Conservation (phyloP, 106 monocot genomes). For the Dioscorea dumetorum region DNA sequence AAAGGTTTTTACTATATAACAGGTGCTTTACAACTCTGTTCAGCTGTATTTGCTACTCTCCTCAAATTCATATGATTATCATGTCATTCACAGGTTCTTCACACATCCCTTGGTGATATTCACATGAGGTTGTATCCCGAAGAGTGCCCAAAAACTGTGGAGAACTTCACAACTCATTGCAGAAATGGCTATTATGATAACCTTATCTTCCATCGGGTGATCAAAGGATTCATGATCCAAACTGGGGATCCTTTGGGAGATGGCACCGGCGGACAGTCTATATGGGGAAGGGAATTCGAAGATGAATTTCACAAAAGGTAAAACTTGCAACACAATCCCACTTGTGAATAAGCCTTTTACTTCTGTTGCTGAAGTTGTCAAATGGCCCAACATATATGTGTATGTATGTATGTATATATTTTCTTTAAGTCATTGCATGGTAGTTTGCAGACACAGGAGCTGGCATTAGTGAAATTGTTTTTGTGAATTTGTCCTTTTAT, state of each 20-base stretch:
- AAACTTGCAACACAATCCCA: neutral
- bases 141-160: constrained; percentile 98
- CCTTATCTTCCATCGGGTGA: constrained; percentile 96
- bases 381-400: no score
- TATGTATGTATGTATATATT: no score
- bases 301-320: constrained; percentile 99
- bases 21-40: no score
- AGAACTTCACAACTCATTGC: constrained; percentile 97
- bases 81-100: constrained; percentile 47
- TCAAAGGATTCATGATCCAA: constrained; percentile 97
- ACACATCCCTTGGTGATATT: constrained; percentile 92
- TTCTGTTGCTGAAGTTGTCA: no score
- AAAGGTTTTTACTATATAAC: no score
- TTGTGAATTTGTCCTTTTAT: no score
- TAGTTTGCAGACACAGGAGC: no score
- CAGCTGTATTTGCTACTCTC: no score
- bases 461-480: no score
- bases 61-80: no score
- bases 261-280: constrained; percentile 98
- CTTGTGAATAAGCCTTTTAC: no score
- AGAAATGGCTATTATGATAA: constrained; percentile 98
- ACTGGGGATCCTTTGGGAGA: constrained; percentile 98
- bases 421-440: no score
- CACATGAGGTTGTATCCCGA: constrained; percentile 90
- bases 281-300: constrained; percentile 98